Evolutionary conservation across 345 rosid species (phyloP), one percentile per base, ranked within the genome.

Genomic region (Adansonia digitata): DNA sequence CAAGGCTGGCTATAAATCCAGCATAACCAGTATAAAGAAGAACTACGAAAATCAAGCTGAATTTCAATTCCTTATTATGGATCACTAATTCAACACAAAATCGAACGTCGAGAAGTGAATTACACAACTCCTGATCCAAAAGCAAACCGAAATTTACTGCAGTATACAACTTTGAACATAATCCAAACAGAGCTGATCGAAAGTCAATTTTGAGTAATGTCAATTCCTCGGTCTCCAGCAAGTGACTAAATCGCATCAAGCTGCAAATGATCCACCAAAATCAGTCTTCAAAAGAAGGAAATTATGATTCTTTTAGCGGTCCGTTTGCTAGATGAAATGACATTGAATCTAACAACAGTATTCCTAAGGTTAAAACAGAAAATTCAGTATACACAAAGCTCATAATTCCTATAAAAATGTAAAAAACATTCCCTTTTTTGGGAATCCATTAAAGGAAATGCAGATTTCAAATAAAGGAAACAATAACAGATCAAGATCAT

Each of bases 401-500:
- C 34, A 26, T 59, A 59, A 66, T 76, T 35, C 71, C 31, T 3
- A 17, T 15, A 52, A 3, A 26, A 59, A 45, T 11, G 52, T 49
- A 45, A 77, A 73, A 71, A 40, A n/a, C 10, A 26, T 51, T 69
- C 56, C 74, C 66, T 57, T 69, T 55, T 43, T 0, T 39, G 67
- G 76, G 74, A 59, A 76, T 67, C 57, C 49, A 39, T 42, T 4
- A 51, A 60, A 73, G 39, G 72, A 13, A 82, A 71, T 56, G 55
- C 74, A 68, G 83, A 80, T 81, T 80, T 83, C 68, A 75, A 51
- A 81, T n/a, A n/a, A 79, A 73, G 83, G 72, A 66, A 76, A 82
- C 29, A 20, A 15, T 59, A 79, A 72, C 20, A 66, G 84, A 69
- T 77, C 64, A 76, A 75, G 80, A 81, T 79, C 67, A 69, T 42